Evolutionary conservation across 768 basidiomycete species (phyloP).

Genomic region (Lactifluus pinguis): DNA sequence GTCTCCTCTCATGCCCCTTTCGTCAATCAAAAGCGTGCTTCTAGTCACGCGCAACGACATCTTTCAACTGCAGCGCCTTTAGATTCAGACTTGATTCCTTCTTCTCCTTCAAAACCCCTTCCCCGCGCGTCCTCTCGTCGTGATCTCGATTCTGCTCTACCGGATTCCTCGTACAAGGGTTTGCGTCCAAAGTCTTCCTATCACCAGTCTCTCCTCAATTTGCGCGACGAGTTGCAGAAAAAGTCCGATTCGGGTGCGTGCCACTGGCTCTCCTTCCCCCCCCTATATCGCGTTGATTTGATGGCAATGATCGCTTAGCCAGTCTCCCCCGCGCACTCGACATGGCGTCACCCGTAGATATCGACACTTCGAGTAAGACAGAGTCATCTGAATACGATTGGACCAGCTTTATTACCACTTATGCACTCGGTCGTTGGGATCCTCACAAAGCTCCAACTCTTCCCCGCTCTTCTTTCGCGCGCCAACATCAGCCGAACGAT

Average conservation of each 20-base stretch:
- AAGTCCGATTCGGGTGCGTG: constrained; percentile 14
- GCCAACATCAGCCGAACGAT: neutral
- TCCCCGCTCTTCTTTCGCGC: constrained; percentile 32
- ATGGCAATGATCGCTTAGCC: neutral
- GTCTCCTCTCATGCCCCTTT: constrained; percentile 27
- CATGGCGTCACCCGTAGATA: constrained; percentile 21
- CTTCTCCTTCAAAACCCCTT: neutral
- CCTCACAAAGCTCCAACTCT: constrained; percentile 60
- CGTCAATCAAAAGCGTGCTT: constrained; percentile 21
- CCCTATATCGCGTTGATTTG: neutral
- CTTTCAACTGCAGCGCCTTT: constrained; percentile 38
- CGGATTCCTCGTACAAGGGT: constrained; percentile 6
- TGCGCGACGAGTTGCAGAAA: constrained; percentile 15
- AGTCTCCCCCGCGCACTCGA: constrained; percentile 21
- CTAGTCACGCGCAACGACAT: constrained; percentile 27
- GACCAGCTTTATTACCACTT: constrained; percentile 68
- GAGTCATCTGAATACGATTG: constrained; percentile 45
- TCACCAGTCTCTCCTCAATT: constrained; percentile 14
- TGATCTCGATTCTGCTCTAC: neutral
- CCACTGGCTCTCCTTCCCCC: neutral
- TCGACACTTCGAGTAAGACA: constrained; percentile 15
- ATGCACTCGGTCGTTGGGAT: constrained; percentile 73
- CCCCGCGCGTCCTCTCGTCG: neutral
- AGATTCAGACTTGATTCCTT: constrained; percentile 32
- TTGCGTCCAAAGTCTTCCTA: constrained; percentile 10